Conservation (phyloP, 169 alveolate genomes). For the Perkinsus marinus region DNA sequence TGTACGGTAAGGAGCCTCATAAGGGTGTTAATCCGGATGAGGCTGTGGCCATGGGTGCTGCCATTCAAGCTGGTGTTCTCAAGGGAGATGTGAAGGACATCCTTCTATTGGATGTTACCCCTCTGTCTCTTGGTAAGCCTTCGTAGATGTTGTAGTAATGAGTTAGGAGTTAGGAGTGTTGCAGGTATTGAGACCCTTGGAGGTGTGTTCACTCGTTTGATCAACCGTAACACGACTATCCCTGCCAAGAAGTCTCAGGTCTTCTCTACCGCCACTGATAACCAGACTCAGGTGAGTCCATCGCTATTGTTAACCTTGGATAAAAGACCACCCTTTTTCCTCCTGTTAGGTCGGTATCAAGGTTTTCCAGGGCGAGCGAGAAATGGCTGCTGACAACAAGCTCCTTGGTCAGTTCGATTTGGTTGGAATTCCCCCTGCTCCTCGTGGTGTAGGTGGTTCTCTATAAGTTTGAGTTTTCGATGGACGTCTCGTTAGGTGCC, state of each 20-base stretch:
- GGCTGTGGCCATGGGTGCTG: slow-evolving; percentile 99
- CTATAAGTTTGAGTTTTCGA: not conserved
- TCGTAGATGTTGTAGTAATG: too few relatives aligned
- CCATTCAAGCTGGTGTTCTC: slow-evolving; percentile 94
- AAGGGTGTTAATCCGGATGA: slow-evolving; percentile 98
- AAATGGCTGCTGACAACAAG: slow-evolving; percentile 92
- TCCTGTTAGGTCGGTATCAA: slow-evolving; percentile 87
- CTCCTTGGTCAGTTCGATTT: slow-evolving; percentile 92
- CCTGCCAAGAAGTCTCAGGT: slow-evolving; percentile 95
- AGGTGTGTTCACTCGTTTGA: slow-evolving; percentile 88
- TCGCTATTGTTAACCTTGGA: too few relatives aligned
- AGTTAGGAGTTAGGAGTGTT: too few relatives aligned
- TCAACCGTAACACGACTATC: slow-evolving; percentile 92
- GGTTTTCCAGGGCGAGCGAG: slow-evolving; percentile 98
- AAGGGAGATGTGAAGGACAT: slow-evolving; percentile 93
- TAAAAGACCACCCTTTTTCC: too few relatives aligned
- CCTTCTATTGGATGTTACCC: slow-evolving; percentile 87
- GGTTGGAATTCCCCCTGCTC: slow-evolving; percentile 96
- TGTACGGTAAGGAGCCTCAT: slow-evolving; percentile 83
- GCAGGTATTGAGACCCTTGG: slow-evolving; percentile 93
- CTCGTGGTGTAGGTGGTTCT: slow-evolving; percentile 74
- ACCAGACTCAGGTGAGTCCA: slow-evolving; percentile 70
- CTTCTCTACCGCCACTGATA: slow-evolving; percentile 94
- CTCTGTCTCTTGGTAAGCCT: slow-evolving; percentile 61
- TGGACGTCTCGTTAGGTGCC: slow-evolving; percentile 36